Conservation (phyloP, 225 moss, liverwort and hornwort species). For the Pseudisothecium myosuroides region DNA sequence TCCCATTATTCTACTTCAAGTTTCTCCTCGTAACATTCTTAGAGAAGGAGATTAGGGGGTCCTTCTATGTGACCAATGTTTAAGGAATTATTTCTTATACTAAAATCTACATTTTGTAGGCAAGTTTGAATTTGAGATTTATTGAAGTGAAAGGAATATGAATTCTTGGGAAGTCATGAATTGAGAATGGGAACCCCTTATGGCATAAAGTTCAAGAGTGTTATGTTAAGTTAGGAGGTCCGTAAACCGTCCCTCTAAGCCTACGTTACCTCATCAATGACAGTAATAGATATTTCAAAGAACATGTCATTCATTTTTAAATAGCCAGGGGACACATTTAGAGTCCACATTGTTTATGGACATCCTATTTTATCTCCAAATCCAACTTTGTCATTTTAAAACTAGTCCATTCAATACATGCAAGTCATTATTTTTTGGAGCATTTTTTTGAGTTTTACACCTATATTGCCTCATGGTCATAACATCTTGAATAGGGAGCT, state of each 20-base stretch:
- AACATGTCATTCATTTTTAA: not conserved
- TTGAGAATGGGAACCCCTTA: not conserved
- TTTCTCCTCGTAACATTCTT: not conserved
- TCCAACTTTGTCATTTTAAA: no score
- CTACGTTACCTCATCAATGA: not conserved
- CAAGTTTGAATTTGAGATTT: not conserved
- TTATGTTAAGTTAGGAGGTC: not conserved
- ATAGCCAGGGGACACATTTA: fast-evolving
- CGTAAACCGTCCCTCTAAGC: fast-evolving
- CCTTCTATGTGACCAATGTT: not conserved
- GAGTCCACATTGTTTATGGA: fast-evolving
- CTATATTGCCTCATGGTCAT: not conserved
- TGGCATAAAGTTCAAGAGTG: no score
- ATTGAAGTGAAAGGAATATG: not conserved
- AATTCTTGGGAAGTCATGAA: not conserved
- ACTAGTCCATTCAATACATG: not conserved
- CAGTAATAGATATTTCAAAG: not conserved
- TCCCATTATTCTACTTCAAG: not conserved
- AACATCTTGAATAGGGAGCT: no score
- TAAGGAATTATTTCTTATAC: not conserved
- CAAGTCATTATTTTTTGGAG: not conserved
- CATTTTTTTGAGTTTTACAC: not conserved
- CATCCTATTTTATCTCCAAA: not conserved
- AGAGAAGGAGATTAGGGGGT: fast-evolving
- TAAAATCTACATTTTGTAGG: fast-evolving